Conservation (phyloP, 1,139 yeast species). For the Geotrichum klebahnii region DNA sequence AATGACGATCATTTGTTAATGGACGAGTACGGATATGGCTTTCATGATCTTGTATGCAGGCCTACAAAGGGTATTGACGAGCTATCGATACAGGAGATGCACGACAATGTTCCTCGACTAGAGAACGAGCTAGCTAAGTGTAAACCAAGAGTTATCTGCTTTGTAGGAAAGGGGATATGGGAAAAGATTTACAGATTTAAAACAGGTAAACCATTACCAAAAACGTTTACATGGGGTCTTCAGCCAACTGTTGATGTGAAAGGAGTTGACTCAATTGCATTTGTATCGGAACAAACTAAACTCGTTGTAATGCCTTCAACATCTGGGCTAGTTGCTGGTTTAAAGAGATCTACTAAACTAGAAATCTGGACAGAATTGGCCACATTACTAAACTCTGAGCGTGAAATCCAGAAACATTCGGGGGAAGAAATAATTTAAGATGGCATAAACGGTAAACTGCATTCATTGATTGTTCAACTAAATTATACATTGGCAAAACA, state of each 20-base stretch:
- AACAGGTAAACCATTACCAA: constrained; percentile 28
- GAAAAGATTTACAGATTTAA: constrained; percentile 49
- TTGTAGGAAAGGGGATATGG: constrained; percentile 81
- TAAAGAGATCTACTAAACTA: constrained; percentile 48
- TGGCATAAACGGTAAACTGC: no score
- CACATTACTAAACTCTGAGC: constrained; percentile 20
- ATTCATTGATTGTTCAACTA: no score
- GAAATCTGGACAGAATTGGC: constrained; percentile 48
- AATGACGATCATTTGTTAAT: constrained; percentile 47
- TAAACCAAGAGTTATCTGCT: constrained; percentile 47
- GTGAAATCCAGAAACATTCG: no score
- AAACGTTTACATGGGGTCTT: constrained; percentile 51
- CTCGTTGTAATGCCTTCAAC: constrained; percentile 69
- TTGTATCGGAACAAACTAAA: constrained; percentile 29
- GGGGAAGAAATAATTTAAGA: no score
- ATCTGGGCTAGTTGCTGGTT: constrained; percentile 65
- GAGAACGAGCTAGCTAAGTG: constrained; percentile 45
- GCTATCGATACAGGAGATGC: constrained; percentile 51
- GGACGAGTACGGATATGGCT: constrained; percentile 53
- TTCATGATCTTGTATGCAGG: constrained; percentile 65
- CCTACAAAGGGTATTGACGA: constrained; percentile 62
- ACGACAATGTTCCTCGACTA: constrained; percentile 52
- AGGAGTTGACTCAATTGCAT: constrained; percentile 3
- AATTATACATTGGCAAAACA: neutral
- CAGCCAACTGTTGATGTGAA: constrained; percentile 35